A percentile compares a stretch with the other conserved stretches of the same genome.
These are phyloP conservation scores for Diplodia intermedia DNA, from an alignment of 2,329 filamentous ascomycete genomes.

Conservation along the genomic window DNA sequence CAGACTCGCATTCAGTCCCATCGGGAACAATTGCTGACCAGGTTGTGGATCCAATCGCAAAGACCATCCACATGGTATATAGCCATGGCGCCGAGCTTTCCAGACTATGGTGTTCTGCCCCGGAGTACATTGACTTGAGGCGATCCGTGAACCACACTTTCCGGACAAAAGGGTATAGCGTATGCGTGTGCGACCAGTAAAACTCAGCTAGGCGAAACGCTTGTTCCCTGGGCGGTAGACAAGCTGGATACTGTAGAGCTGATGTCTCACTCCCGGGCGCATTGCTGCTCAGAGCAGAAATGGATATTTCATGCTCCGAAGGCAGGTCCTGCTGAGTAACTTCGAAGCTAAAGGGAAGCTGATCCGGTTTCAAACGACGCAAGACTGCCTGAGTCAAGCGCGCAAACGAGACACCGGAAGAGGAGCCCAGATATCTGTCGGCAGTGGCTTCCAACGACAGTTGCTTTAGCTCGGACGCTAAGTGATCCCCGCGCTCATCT, in stretches of 20 bases:
- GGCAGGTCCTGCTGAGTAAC: neutral
- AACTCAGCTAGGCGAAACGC: conserved; percentile 41
- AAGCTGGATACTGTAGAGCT: conserved; percentile 9
- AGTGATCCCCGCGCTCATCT: conserved; percentile 20
- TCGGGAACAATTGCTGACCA: conserved; percentile 50
- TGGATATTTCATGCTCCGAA: neutral
- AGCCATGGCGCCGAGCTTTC: conserved; percentile 43
- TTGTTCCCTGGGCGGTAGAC: conserved; percentile 10
- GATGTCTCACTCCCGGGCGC: neutral
- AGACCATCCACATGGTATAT: conserved; percentile 58
- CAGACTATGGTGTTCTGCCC: neutral
- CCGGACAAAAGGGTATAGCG: conserved; percentile 55
- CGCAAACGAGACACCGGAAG: conserved; percentile 56
- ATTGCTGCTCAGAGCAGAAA: neutral
- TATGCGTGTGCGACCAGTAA: conserved; percentile 58
- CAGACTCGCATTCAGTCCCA: conserved; percentile 49
- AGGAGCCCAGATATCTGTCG: conserved; percentile 54
- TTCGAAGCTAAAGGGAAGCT: conserved; percentile 35
- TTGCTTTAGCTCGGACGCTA: conserved; percentile 37
- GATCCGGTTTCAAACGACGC: conserved; percentile 40
- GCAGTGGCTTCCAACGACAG: conserved; percentile 53
- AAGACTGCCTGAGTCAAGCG: conserved; percentile 24
- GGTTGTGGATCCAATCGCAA: conserved; percentile 57
- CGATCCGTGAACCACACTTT: conserved; percentile 46
- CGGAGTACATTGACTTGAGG: conserved; percentile 36